Base-by-base conservation (phyloP, 148 eudicot species). In the Cornus suecica region DNA sequence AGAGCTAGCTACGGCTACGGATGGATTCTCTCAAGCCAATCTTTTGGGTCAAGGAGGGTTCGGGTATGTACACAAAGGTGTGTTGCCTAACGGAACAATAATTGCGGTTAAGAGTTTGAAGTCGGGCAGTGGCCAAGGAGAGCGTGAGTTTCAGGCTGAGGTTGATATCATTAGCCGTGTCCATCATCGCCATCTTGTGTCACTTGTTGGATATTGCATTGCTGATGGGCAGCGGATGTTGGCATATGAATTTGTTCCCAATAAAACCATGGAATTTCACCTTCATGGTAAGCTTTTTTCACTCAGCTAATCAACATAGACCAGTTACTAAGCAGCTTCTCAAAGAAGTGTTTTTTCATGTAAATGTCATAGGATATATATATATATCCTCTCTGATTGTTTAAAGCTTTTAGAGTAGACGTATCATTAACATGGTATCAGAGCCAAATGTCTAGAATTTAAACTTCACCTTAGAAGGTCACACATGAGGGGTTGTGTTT, bases 21-120 rank as follows among this genome's bases (percentile, higher is more conserved):
- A 75, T 16, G 92, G 92, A 34, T 93, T 93, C 29, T 82, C 91
- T 56, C 77, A 82, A 23, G 78, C 87, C 15, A 88, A 85, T 63
- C 54, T 93, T 81, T 62, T 93, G 48, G 98, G 98, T 4, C 98
- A 93, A 72, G 98, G 98, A 2, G 98, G 98, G 32, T 93, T 93
- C 56, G 98, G 98, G 51, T 86, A 42, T 23, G 92, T 88, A 22
- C 90, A 93, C 68, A 93, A 89, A 73, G 98, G 98, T 22, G 69
- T 86, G 31, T 64, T 93, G 74, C 83, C 96, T 3, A 81, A 80
- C 64, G 92, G 94, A 0, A 88, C 77, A 66, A 87, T 73, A 34
- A 81, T 93, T 13, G 98, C 98, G 0, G 92, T 93, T 8, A 93
- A 91, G 80, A 86, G 96, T 76, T 85, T 93, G 26, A 93, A 93